Conservation (phyloP, 768 basidiomycete species). For the Kwoniella sp. region DNA sequence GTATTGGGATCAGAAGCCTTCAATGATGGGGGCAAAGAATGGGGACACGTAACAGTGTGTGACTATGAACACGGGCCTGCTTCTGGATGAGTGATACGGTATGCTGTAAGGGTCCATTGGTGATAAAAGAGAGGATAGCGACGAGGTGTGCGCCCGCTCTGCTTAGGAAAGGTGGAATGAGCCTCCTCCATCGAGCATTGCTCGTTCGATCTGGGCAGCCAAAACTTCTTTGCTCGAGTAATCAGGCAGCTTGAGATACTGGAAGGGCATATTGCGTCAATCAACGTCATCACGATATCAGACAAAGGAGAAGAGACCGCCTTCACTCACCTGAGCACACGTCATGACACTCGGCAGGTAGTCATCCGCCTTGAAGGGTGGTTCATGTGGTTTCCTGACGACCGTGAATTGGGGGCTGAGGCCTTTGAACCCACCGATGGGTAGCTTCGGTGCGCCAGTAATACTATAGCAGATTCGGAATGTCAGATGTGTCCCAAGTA, state of each 20-base stretch:
- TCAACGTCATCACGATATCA: constrained; percentile 7
- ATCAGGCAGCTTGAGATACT: constrained; percentile 83
- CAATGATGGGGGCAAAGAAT: too few relatives aligned
- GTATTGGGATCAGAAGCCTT: too few relatives aligned
- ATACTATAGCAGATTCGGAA: constrained; percentile 58
- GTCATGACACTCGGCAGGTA: constrained; percentile 98
- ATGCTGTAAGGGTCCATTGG: too few relatives aligned
- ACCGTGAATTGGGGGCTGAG: constrained; percentile 92
- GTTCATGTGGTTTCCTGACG: constrained; percentile 93
- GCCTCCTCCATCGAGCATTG: constrained; percentile 91
- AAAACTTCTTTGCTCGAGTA: constrained; percentile 86
- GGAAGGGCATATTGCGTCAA: background rate
- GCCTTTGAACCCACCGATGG: constrained; percentile 95
- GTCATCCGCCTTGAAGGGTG: constrained; percentile 85
- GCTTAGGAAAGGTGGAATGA: constrained; percentile 92
- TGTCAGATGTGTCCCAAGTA: background rate
- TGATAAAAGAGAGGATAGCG: too few relatives aligned
- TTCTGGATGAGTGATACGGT: too few relatives aligned
- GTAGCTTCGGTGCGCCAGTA: constrained; percentile 93
- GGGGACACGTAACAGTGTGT: too few relatives aligned
- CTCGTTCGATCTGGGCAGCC: constrained; percentile 76
- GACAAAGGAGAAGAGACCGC: background rate
- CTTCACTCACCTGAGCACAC: constrained; percentile 63
- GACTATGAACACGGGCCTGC: background rate
- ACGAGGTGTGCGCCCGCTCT: background rate